A percentile compares a stretch with the other conserved stretches of the same genome.
Evolutionary conservation across 306 rosid species (phyloP).

Genomic region (Malus sylvestris): DNA sequence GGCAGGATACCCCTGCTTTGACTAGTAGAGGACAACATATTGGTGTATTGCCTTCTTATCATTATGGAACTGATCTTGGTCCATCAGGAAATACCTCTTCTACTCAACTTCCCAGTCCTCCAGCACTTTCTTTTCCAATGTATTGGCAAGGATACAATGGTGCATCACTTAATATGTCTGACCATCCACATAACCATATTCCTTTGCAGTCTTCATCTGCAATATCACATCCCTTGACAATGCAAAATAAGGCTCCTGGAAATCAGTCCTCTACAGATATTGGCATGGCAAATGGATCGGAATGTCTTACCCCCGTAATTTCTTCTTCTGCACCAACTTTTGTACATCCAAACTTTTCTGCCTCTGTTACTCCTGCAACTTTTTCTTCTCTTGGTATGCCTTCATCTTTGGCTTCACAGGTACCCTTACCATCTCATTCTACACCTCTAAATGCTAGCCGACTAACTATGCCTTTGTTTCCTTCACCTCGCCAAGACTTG

Average conservation of each 20-base stretch:
- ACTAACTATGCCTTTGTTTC: conserved; percentile 22
- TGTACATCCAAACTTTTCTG: conserved; percentile 30
- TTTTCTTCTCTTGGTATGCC: conserved; percentile 35
- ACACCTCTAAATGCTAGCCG: conserved; percentile 12
- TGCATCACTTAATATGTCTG: conserved; percentile 18
- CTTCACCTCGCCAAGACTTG: conserved; percentile 31
- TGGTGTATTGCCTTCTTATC: conserved; percentile 37
- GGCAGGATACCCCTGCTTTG: conserved; percentile 43
- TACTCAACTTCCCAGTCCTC: conserved; percentile 28
- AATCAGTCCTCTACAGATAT: conserved; percentile 26
- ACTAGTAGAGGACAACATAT: conserved; percentile 22
- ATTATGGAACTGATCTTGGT: conserved; percentile 19
- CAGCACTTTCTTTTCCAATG: conserved; percentile 29
- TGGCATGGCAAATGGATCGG: conserved; percentile 28
- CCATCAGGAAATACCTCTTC: conserved; percentile 26
- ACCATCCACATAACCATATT: conserved; percentile 28
- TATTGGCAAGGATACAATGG: conserved; percentile 34
- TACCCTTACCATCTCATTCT: conserved; percentile 30
- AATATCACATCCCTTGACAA: conserved; percentile 19
- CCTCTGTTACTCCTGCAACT: conserved; percentile 24
- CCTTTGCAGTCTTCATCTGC: conserved; percentile 25
- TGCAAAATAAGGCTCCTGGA: conserved; percentile 33
- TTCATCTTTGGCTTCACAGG: conserved; percentile 28
- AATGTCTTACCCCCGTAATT: conserved; percentile 28
- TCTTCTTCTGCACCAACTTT: conserved; percentile 23